Evolutionary conservation across 805 yeast species (phyloP), one percentile per base, ranked within the genome.

Genomic region (Zygosaccharomyces siamensis): DNA sequence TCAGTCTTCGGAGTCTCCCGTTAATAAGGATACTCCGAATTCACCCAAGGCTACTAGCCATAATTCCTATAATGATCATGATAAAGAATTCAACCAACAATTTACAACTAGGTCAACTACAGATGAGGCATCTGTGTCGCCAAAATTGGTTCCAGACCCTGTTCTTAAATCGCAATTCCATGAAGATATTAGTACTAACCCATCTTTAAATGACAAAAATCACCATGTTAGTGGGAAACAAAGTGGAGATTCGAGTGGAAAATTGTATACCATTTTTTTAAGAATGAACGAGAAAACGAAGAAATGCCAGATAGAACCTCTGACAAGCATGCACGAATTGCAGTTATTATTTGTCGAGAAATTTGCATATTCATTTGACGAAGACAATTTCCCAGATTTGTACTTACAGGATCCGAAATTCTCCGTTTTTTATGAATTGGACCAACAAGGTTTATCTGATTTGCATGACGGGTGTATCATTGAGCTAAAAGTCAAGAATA

Each of bases 321-420:
- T 74, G 5, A 51, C 66, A 4, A 59, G 67, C 6, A 68, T 67
- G 41, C 72, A 70, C 3, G 72, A 81, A 2, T 59, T 86, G 31
- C 74, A 93, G 39, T 72, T 89, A 1, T 69, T 86, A 21, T 92
- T 92, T 61, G 86, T 90, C 5, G 96, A 92, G 59, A 86, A 81
- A 57, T 90, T 89, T 69, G 88, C 92, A 2, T 89, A 84, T 63
- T 77, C 92, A 0, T 93, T 95, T 0, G 84, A 85, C 0, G 66
- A 79, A 0, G 77, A 80, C 10, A 67, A 78, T 1, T 88, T 89
- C 55, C 97, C 98, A 0, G 86, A 83, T 10, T 77, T 93, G 24
- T 85, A 86, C 57, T 73, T 89, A 5, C 81, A 76, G 51, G 95
- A 87, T 51, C 75, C 77, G 0, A 63, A 68, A 2, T 72, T 76